These are phyloP conservation scores for Miscanthus sacchariflorus DNA, from an alignment of 202 grass and related monocot species.

Conservation along the genomic window DNA sequence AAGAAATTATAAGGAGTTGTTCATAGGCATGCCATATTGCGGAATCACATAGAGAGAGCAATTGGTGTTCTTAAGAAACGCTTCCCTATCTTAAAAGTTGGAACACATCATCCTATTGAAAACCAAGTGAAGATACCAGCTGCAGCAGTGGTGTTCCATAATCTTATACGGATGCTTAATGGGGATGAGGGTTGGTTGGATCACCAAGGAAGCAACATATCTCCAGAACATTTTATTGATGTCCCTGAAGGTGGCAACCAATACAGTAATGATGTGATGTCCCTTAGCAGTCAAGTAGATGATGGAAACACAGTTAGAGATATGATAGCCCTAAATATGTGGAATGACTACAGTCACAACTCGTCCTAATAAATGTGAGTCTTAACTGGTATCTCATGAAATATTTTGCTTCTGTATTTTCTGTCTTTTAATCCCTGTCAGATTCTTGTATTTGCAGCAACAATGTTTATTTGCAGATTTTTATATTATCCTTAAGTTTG, in stretches of 20 bases:
- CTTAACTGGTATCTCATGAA: not conserved
- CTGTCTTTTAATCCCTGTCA: too few relatives aligned
- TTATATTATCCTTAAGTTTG: too few relatives aligned
- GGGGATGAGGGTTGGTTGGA: not conserved
- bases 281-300: not conserved
- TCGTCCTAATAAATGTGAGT: not conserved
- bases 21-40: too few relatives aligned
- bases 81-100: too few relatives aligned
- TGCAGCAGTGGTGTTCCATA: not conserved
- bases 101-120: not conserved
- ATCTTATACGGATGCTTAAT: not conserved
- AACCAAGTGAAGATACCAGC: not conserved
- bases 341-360: not conserved
- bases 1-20: too few relatives aligned
- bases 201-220: not conserved
- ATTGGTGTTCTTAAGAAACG: too few relatives aligned
- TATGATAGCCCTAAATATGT: not conserved
- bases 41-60: too few relatives aligned
- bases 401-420: not conserved
- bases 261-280: not conserved
- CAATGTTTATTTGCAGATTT: too few relatives aligned
- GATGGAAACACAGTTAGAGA: not conserved
- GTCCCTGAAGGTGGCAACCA: not conserved
- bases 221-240: not conserved
- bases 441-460: too few relatives aligned